phyloP scores from a whole-genome alignment of 306 rosid species.

The Myrica gale region DNA sequence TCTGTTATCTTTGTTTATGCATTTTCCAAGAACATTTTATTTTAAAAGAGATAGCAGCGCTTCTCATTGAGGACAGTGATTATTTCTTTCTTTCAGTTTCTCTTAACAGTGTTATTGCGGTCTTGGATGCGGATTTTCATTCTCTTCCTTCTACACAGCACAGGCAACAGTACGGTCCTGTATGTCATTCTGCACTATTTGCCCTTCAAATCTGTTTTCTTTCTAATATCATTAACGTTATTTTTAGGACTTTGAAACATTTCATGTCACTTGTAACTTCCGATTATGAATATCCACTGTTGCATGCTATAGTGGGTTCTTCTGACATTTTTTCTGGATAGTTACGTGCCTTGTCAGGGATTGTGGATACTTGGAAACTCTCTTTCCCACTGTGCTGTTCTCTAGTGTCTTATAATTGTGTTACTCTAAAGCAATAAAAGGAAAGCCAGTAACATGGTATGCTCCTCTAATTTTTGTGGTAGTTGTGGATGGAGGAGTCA shows the following conservation, averaged over 20 bases:
- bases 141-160: conserved; percentile 93
- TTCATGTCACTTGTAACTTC: neutral
- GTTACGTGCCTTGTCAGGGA: neutral
- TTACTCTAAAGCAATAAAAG: no score
- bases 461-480: neutral
- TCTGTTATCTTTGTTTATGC: conserved; percentile 8
- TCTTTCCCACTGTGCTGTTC: neutral
- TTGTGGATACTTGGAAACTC: neutral
- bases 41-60: conserved; percentile 15
- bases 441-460: neutral
- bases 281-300: neutral
- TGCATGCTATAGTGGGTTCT: neutral
- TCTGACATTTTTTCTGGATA: neutral
- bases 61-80: conserved; percentile 25
- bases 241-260: neutral
- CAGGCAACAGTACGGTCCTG: conserved; percentile 97
- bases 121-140: conserved; percentile 98
- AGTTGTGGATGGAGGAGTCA: neutral
- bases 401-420: neutral
- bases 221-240: conserved; percentile 15
- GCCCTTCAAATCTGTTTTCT: conserved; percentile 8
- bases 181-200: conserved; percentile 50
- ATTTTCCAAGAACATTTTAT: conserved; percentile 1
- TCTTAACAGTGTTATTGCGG: conserved; percentile 91
- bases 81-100: conserved; percentile 67